Evolutionary conservation across 306 rosid species (phyloP), one percentile per base, ranked within the genome.

Genomic region (Lagenaria siceraria): DNA sequence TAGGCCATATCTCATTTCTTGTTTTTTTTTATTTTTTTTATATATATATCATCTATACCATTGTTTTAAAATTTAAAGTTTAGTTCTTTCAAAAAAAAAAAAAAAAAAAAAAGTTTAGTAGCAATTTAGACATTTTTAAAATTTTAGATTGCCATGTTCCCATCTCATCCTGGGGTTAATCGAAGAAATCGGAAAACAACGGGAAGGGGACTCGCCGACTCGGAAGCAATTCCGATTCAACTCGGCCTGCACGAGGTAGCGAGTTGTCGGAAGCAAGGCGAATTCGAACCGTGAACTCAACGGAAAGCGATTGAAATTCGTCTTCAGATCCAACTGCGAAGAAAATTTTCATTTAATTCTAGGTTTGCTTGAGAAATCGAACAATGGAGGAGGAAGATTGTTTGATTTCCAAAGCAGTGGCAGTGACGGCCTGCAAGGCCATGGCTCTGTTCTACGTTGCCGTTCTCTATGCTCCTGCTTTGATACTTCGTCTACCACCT

Each of bases 391-490:
- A 78, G 82, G 80, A 76, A 71, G 85, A 59, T 1, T 76, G 65
- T 83, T 35, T 40, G 72, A 60, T 86, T 66, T 85, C 93, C 63
- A 84, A 84, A 58, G 76, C 87, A 21, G 53, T 78, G 22, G 92
- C 97, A 7, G 83, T 83, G 54, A 19, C 69, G 31, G 82, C 92
- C 21, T 90, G 90, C 84, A 74, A 84, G 5, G 74, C 88, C 11
- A 85, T 92, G 97, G 96, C 99, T 7, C 46, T 88, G 29, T 82
- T 88, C 56, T 95, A 87, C 82, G 96, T 95, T 19, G 93, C 78
- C 48, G 72, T 88, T 77, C 88, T 94, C 60, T 88, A 95, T 81
- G 87, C 87, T n/a, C 97, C 98, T 78, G 88, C 93, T 43, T 9
- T 88, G 64, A 78, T 95, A 68, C 91, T 95, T 21, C 96, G 96